A percentile compares a stretch with the other conserved stretches of the same genome.
Evolutionary conservation across 495 filamentous ascomycete species (phyloP).

Genomic region (Lichenothelia convexa): DNA sequence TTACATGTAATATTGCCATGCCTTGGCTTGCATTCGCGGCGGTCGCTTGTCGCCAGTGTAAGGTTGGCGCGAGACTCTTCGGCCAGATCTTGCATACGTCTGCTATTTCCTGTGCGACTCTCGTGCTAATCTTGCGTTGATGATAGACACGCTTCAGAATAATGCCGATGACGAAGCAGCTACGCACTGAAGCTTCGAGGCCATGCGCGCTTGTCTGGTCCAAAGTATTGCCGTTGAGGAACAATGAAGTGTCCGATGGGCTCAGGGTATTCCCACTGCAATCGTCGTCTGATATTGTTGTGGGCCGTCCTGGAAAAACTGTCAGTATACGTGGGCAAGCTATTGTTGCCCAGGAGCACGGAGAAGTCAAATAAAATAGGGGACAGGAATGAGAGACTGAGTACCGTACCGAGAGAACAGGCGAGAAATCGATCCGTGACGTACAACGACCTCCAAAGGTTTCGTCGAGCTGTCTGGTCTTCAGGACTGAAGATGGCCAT

Average conservation of each 20-base stretch:
- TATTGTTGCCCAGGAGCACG: no score
- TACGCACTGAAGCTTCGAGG: constrained; percentile 35
- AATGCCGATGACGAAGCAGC: constrained; percentile 44
- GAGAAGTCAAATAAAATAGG: no score
- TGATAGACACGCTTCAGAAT: constrained; percentile 53
- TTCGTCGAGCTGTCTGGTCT: constrained; percentile 29
- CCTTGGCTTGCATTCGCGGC: constrained; percentile 33
- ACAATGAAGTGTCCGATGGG: constrained; percentile 15
- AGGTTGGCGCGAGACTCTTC: constrained; percentile 23
- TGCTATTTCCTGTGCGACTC: constrained; percentile 45
- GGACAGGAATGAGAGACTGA: no score
- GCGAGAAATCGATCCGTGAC: constrained; percentile 43
- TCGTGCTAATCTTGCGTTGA: constrained; percentile 47
- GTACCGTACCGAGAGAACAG: constrained; percentile 36
- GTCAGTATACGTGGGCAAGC: no score
- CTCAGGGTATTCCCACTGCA: constrained; percentile 32
- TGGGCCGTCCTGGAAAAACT: no score
- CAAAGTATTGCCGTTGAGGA: neutral
- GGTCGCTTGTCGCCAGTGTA: constrained; percentile 32
- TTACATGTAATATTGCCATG: constrained; percentile 46
- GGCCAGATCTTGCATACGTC: constrained; percentile 35
- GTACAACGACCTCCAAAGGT: constrained; percentile 42
- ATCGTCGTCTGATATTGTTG: constrained; percentile 42
- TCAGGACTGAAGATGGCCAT: constrained; percentile 30
- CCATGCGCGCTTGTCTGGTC: constrained; percentile 13